These are phyloP conservation scores for Didymella exigua DNA, from an alignment of 2,329 filamentous ascomycete species.

Conservation along the genomic window DNA sequence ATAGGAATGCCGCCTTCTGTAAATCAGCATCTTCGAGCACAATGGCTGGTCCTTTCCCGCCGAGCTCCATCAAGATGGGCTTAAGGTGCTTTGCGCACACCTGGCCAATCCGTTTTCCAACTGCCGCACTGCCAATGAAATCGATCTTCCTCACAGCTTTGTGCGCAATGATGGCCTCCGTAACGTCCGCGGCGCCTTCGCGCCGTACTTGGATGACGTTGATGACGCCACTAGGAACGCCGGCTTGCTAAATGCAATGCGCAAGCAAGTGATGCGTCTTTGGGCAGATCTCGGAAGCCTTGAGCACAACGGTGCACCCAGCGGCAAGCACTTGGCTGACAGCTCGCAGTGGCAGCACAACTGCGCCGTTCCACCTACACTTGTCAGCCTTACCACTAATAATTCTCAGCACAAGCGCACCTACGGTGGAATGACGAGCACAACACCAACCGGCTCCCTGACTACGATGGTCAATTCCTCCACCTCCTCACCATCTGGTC, in stretches of 20 bases:
- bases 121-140: constrained; percentile 75
- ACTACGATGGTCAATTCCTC: constrained; percentile 65
- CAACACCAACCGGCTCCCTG: constrained; percentile 76
- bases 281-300: constrained; percentile 38
- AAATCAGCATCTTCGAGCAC: constrained; percentile 76
- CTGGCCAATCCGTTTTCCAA: constrained; percentile 71
- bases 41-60: constrained; percentile 78
- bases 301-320: constrained; percentile 49
- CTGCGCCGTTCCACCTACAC: constrained; percentile 56
- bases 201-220: constrained; percentile 69
- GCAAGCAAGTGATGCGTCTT: constrained; percentile 27
- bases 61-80: constrained; percentile 78
- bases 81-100: constrained; percentile 75
- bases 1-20: constrained; percentile 26
- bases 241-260: constrained; percentile 59
- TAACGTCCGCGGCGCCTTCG: constrained; percentile 65
- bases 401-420: constrained; percentile 17
- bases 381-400: background rate
- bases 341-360: constrained; percentile 46
- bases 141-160: constrained; percentile 70
- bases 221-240: constrained; percentile 73
- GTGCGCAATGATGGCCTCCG: constrained; percentile 71
- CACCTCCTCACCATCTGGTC: constrained; percentile 53
- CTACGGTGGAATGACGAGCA: constrained; percentile 77
- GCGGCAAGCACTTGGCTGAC: constrained; percentile 62